Evolutionary conservation across 129 eudicot species (phyloP).

Genomic region (Centella asiatica): DNA sequence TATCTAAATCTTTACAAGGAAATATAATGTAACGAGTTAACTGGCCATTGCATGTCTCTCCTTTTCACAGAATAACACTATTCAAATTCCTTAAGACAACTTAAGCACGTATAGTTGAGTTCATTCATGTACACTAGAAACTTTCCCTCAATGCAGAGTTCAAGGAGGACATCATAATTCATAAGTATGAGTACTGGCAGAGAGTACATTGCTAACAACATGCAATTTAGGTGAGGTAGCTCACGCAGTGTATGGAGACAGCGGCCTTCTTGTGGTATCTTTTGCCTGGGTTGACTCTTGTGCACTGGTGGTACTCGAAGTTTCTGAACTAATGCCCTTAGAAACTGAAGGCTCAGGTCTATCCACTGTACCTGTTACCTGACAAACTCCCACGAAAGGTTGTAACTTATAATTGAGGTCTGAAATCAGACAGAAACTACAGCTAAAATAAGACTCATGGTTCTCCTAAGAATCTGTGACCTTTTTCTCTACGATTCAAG

Average conservation of each 20-base stretch:
- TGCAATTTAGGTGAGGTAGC: slow-evolving; percentile 15
- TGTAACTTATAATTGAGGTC: slow-evolving; percentile 5
- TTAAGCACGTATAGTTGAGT: not conserved
- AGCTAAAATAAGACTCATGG: not conserved
- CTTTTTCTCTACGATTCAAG: not conserved
- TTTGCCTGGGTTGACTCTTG: slow-evolving; percentile 31
- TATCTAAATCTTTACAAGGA: too few relatives aligned
- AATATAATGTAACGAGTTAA: too few relatives aligned
- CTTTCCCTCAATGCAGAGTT: not conserved
- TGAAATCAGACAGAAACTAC: slow-evolving; percentile 10
- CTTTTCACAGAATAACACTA: too few relatives aligned
- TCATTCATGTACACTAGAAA: not conserved
- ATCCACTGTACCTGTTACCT: slow-evolving; percentile 45
- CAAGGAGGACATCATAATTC: not conserved
- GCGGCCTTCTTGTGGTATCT: slow-evolving; percentile 36
- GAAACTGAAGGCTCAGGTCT: slow-evolving; percentile 31
- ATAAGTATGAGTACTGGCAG: not conserved
- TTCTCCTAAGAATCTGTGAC: not conserved
- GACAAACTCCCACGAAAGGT: slow-evolving; percentile 18
- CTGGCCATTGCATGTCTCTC: too few relatives aligned
- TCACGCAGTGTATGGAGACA: slow-evolving; percentile 67
- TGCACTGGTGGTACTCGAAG: slow-evolving; percentile 27
- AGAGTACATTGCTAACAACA: not conserved
- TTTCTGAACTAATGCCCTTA: slow-evolving; percentile 22
- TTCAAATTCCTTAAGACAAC: too few relatives aligned